Evolutionary conservation across 306 rosid species (phyloP).

Genomic region (Medicago arabica): DNA sequence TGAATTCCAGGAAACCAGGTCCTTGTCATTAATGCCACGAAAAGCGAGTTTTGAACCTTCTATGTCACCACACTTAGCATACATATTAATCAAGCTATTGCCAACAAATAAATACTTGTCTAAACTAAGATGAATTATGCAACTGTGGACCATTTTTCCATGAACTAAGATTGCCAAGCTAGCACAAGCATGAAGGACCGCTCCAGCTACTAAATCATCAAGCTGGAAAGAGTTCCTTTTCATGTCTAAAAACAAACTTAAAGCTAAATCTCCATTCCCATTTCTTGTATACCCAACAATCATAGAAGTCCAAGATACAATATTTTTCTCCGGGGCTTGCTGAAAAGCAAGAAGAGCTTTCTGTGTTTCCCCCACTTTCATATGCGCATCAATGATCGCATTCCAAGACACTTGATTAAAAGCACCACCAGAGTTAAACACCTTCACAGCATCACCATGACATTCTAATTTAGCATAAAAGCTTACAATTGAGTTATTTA

Average conservation of each 20-base stretch:
- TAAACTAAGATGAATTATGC: conserved; percentile 55
- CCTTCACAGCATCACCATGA: conserved; percentile 54
- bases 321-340: conserved; percentile 60
- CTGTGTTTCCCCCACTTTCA: conserved; percentile 69
- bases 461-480: conserved; percentile 68
- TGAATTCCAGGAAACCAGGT: conserved; percentile 81
- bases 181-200: conserved; percentile 81
- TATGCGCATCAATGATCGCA: conserved; percentile 77
- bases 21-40: conserved; percentile 55
- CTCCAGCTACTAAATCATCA: conserved; percentile 73
- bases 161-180: conserved; percentile 61
- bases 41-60: conserved; percentile 61
- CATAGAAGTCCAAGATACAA: conserved; percentile 88
- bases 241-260: conserved; percentile 65
- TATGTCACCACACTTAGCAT: conserved; percentile 76
- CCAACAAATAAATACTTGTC: conserved; percentile 58
- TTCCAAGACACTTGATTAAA: conserved; percentile 79
- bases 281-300: conserved; percentile 71
- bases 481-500: conserved; percentile 71
- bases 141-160: conserved; percentile 71
- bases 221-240: conserved; percentile 56
- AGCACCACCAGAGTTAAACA: conserved; percentile 54
- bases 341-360: conserved; percentile 70
- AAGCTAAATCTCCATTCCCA: conserved; percentile 71
- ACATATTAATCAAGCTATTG: conserved; percentile 79